Evolutionary conservation across 805 yeast genomes (phyloP).

Genomic region (Clavispora santaluciae): DNA sequence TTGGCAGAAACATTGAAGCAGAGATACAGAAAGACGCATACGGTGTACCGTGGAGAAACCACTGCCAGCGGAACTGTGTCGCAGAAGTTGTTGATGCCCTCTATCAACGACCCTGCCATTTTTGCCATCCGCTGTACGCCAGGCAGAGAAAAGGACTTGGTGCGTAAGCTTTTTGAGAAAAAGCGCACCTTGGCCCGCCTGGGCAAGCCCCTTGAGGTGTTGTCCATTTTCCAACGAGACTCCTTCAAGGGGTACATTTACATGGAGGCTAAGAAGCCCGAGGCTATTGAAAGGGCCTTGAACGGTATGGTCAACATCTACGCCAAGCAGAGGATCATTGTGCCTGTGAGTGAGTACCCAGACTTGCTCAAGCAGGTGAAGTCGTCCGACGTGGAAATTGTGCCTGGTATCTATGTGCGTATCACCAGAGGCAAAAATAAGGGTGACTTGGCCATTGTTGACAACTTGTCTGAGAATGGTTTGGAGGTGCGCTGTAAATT

Average conservation of each 20-base stretch:
- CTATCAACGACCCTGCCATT: slow-evolving; percentile 92
- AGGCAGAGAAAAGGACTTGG: slow-evolving; percentile 89
- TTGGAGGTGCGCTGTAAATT: slow-evolving; percentile 89
- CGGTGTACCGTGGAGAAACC: slow-evolving; percentile 82
- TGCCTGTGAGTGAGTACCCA: slow-evolving; percentile 94
- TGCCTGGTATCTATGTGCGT: slow-evolving; percentile 90
- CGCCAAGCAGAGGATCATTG: slow-evolving; percentile 66
- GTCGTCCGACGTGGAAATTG: slow-evolving; percentile 79
- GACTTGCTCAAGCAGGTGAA: slow-evolving; percentile 86
- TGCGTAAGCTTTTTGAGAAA: slow-evolving; percentile 77
- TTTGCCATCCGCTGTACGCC: slow-evolving; percentile 94
- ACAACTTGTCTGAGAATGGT: slow-evolving; percentile 89
- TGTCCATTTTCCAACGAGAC: slow-evolving; percentile 91
- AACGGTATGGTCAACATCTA: slow-evolving; percentile 88
- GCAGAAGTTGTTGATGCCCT: slow-evolving; percentile 87
- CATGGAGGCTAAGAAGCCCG: slow-evolving; percentile 88
- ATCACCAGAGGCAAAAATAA: slow-evolving; percentile 87
- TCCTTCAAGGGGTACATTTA: slow-evolving; percentile 88
- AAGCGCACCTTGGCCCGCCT: slow-evolving; percentile 72
- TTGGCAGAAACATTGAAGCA: slow-evolving; percentile 89
- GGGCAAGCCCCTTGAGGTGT: slow-evolving; percentile 74
- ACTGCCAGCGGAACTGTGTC: slow-evolving; percentile 63
- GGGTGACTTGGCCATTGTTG: slow-evolving; percentile 90
- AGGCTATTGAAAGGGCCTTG: slow-evolving; percentile 85
- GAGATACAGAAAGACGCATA: slow-evolving; percentile 82